A percentile compares a stretch with the other conserved stretches of the same genome.
These are phyloP conservation scores for Kwoniella sp. DNA, from an alignment of 768 basidiomycete genomes.

Conservation along the genomic window DNA sequence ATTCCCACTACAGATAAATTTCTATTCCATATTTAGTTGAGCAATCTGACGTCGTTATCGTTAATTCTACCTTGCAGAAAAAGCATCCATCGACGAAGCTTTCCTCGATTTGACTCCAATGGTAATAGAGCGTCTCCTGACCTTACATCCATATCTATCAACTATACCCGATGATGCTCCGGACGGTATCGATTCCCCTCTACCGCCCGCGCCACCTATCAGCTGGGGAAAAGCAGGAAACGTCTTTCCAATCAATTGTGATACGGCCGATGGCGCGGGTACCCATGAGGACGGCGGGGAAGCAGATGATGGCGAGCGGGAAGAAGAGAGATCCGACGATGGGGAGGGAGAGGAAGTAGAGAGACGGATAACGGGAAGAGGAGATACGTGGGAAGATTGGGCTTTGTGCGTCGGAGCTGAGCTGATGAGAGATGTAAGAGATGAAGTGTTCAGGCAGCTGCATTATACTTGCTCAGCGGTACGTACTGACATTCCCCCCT, in stretches of 20 bases:
- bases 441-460: slow-evolving; percentile 67
- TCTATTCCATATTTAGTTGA: too few species aligned
- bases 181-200: slow-evolving; percentile 62
- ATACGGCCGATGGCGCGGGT: slow-evolving; percentile 3
- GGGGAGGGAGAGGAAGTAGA: slow-evolving; percentile 10
- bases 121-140: slow-evolving; percentile 73
- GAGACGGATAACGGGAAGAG: slow-evolving; percentile 1
- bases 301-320: background rate
- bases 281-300: background rate
- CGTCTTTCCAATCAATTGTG: slow-evolving; percentile 48
- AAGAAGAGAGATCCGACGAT: slow-evolving; percentile 17
- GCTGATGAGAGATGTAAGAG: slow-evolving; percentile 73
- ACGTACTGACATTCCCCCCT: slow-evolving; percentile 44
- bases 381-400: slow-evolving; percentile 83
- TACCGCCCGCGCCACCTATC: slow-evolving; percentile 52
- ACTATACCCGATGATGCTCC: slow-evolving; percentile 70
- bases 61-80: slow-evolving; percentile 63
- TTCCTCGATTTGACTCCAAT: slow-evolving; percentile 88
- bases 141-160: slow-evolving; percentile 74
- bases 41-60: too few species aligned
- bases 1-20: too few species aligned
- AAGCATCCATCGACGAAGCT: slow-evolving; percentile 95
- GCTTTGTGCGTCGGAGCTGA: slow-evolving; percentile 86
- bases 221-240: slow-evolving; percentile 53
- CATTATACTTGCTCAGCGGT: slow-evolving; percentile 95